These are phyloP conservation scores for Dendrobium chrysotoxum DNA, from an alignment of 106 monocot species.

Conservation along the genomic window DNA sequence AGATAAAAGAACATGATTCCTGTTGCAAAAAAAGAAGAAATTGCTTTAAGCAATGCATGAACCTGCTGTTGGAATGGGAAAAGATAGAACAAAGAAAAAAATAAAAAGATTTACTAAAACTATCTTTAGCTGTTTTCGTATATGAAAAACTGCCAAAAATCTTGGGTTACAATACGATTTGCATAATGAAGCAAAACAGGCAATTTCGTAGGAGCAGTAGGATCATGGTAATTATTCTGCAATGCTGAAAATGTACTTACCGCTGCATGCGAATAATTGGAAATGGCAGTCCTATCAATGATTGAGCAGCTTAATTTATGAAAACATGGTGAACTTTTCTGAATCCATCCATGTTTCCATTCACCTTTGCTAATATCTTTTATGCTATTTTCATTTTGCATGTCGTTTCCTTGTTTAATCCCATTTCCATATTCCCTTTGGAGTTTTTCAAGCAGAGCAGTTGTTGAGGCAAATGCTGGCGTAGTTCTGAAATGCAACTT, in stretches of 20 bases:
- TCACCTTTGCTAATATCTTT: constrained; percentile 40
- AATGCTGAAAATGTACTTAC: constrained; percentile 25
- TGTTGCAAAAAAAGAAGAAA: constrained; percentile 24
- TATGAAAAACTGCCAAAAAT: not conserved
- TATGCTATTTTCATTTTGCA: constrained; percentile 21
- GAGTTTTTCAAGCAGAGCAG: constrained; percentile 88
- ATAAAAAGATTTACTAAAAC: not conserved
- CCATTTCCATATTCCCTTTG: constrained; percentile 55
- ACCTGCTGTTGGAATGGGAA: not conserved
- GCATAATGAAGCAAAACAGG: not conserved
- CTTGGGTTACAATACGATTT: not conserved
- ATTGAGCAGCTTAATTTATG: constrained; percentile 53
- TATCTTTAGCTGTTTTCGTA: not conserved
- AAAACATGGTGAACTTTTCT: constrained; percentile 58
- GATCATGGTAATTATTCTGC: not conserved
- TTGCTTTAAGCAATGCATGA: not conserved
- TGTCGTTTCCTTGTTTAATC: constrained; percentile 33
- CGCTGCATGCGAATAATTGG: constrained; percentile 23
- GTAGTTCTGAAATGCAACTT: constrained; percentile 64
- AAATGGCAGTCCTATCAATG: constrained; percentile 44
- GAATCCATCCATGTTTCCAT: constrained; percentile 27
- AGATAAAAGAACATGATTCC: constrained; percentile 43
- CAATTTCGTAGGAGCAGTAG: not conserved
- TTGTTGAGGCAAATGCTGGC: constrained; percentile 78
- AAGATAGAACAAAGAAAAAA: not conserved